Evolutionary conservation across 345 rosid genomes (phyloP).

Genomic region (Bruguiera sexangula): DNA sequence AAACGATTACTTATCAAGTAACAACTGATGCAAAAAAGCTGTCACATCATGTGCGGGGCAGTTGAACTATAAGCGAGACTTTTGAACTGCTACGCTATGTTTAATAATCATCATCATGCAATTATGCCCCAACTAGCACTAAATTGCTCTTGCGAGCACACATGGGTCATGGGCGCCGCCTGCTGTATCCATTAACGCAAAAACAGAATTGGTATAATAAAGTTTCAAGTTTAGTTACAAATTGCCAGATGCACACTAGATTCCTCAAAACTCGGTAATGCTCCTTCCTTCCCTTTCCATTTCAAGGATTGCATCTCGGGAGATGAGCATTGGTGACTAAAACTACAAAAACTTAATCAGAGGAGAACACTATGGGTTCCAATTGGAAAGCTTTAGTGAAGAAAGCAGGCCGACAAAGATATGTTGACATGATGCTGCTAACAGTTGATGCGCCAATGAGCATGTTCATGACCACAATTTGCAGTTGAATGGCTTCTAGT

Average conservation of each 20-base stretch:
- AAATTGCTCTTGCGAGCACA: no score
- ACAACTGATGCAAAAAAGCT: no score
- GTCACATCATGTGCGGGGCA: no score
- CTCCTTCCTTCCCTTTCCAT: not conserved
- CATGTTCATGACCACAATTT: slow-evolving; percentile 98
- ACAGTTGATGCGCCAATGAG: slow-evolving; percentile 74
- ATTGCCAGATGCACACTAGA: not conserved
- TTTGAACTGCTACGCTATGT: no score
- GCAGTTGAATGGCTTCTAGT: slow-evolving; percentile 82
- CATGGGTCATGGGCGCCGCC: no score
- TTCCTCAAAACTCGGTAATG: not conserved
- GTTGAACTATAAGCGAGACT: no score
- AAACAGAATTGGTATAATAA: not conserved
- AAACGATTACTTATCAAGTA: no score
- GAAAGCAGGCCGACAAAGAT: slow-evolving; percentile 88
- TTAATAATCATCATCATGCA: no score
- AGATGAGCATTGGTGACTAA: not conserved
- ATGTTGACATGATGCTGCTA: slow-evolving; percentile 78
- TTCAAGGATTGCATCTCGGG: not conserved
- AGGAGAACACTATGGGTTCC: slow-evolving; percentile 54
- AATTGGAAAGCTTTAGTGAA: slow-evolving; percentile 82
- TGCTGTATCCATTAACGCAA: no score
- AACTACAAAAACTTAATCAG: slow-evolving; percentile 17
- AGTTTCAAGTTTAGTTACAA: not conserved
- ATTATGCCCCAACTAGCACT: no score